These are phyloP conservation scores for Calendula officinalis DNA, from an alignment of 129 eudicot species.

Conservation along the genomic window DNA sequence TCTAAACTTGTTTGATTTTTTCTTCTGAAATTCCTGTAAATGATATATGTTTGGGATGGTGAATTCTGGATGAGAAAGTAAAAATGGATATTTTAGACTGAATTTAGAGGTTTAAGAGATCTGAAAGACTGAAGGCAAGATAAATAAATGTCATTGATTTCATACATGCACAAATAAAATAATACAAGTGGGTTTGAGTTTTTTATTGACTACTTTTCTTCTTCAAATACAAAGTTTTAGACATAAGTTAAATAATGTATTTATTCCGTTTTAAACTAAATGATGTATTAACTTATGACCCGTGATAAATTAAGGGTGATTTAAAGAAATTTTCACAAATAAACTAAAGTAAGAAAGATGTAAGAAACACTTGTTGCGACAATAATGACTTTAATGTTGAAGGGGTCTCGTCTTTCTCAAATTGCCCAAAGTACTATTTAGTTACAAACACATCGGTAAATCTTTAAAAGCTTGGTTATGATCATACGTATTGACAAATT, in stretches of 20 bases:
- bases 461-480: too few relatives aligned
- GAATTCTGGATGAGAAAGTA: not conserved
- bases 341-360: too few relatives aligned
- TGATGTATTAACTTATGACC: too few relatives aligned
- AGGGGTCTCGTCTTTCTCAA: too few relatives aligned
- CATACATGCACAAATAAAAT: not conserved
- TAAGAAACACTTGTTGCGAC: too few relatives aligned
- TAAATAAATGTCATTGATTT: not conserved
- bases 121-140: slow-evolving; percentile 10
- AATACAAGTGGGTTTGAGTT: not conserved
- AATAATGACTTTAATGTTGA: too few relatives aligned
- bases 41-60: not conserved
- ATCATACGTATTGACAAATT: too few relatives aligned
- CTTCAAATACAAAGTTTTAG: slow-evolving; percentile 2
- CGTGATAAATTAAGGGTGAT: too few relatives aligned
- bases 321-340: too few relatives aligned
- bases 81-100: not conserved
- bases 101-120: not conserved
- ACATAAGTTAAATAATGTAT: not conserved
- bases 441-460: too few relatives aligned
- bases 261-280: not conserved
- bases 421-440: too few relatives aligned
- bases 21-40: not conserved
- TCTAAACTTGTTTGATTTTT: not conserved
- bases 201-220: not conserved